Evolutionary conservation across 352 stramenopile species (phyloP), one percentile per base, ranked within the genome.

Genomic region (Pythium coloratum): DNA sequence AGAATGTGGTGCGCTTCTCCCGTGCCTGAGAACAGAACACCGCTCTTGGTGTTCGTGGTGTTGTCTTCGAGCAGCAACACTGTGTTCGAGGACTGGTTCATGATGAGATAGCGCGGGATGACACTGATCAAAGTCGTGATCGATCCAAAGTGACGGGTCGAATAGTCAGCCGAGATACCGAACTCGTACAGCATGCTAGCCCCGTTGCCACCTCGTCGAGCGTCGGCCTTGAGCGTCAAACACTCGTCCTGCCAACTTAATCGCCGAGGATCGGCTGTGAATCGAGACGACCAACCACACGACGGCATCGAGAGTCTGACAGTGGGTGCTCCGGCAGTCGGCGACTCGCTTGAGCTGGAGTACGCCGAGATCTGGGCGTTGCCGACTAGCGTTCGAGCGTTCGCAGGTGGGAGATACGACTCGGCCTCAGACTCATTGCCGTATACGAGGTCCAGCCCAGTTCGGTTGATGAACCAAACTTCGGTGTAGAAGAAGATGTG

Each of bases 221-320:
- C 20, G 20, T 71, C 65, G 0, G 82, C 78, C 4, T 77, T 78
- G 16, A 93, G 62, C 4, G 81, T 76, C 3, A 95, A 70, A 44
- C 85, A 92, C 61, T 95, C 87, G 57, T 95, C 86, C 59, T 95
- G 87, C 87, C 87, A 95, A 42, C 86, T 93, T 33, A 95, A 59
- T n/a, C 75, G 69, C 44, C 80, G 73, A 6, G 87, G 87, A 33
- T 95, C 87, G 0, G 86, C 81, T 55, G 81, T 76, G 62, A 95
- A 92, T 3, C 82, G 78, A 20, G 82, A 60, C 18, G 85, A 93
- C 87, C 87, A 95, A 20, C 77, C 79, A 62, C 77, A 86, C 0
- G 76, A 72, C 20, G 61, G 62, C 67, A 91, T 81, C 10, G 80
- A 76, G 16, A 94, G 70, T 28, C 87, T 79, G 62, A 95, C 61